Evolutionary conservation across 352 stramenopile genomes (phyloP).

Genomic region (Salisapilia sapeloensis): DNA sequence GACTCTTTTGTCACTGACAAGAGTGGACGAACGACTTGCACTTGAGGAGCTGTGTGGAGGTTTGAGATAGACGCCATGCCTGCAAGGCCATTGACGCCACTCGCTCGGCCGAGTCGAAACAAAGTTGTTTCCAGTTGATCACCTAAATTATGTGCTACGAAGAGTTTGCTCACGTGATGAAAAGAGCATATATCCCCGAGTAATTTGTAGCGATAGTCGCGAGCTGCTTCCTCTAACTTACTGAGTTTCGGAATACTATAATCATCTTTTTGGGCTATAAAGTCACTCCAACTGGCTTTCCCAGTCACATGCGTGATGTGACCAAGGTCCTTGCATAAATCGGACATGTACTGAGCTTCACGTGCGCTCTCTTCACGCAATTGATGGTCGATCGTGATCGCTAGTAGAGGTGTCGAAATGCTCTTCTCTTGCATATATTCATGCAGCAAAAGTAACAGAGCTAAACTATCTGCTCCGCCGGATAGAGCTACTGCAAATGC

Average conservation of each 20-base stretch:
- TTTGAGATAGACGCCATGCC: conserved; percentile 25
- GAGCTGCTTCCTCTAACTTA: conserved; percentile 62
- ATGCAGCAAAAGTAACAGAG: conserved; percentile 50
- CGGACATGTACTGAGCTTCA: conserved; percentile 33
- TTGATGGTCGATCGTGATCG: conserved; percentile 65
- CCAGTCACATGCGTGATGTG: conserved; percentile 31
- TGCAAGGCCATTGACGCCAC: conserved; percentile 55
- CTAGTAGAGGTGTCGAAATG: conserved; percentile 45
- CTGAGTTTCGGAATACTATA: conserved; percentile 15
- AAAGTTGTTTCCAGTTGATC: conserved; percentile 72
- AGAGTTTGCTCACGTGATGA: conserved; percentile 41
- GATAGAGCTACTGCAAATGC: conserved; percentile 60
- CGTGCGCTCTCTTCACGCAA: conserved; percentile 41
- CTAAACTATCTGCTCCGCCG: conserved; percentile 66
- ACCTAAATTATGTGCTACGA: conserved; percentile 61
- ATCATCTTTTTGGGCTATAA: no score
- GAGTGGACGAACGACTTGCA: conserved; percentile 38
- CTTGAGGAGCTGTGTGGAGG: conserved; percentile 6
- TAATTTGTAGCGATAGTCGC: conserved; percentile 46
- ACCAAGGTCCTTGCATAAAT: conserved; percentile 18
- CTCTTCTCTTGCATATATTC: conserved; percentile 29
- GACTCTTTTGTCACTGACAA: conserved; percentile 34
- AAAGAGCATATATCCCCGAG: conserved; percentile 27
- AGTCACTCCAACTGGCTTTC: conserved; percentile 42
- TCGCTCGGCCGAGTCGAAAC: conserved; percentile 55